Evolutionary conservation across 306 rosid genomes (phyloP), one percentile per base, ranked within the genome.

Genomic region (Myrica gale): DNA sequence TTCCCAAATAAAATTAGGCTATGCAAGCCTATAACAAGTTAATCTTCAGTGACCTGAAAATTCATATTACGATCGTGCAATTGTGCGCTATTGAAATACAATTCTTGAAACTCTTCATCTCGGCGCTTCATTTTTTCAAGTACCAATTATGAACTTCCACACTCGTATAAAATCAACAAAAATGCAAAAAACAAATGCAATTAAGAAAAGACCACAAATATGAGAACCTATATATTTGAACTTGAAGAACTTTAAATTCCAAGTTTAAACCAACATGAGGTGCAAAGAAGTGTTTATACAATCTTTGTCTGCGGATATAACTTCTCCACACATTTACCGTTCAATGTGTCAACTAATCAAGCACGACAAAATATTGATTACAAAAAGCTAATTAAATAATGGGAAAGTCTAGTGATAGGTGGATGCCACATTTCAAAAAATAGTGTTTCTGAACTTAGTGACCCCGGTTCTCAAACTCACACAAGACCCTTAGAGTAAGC

Each of bases 371-470:
- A 79, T 72, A 80, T 58, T 73, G 76, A 62, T 57, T 69, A 78
- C 26, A 69, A 68, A 74, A 79, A 50, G 70, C 72, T 54, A 63
- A 80, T 84, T 80, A 32, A 78, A 77, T 55, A 77, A 77, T 62
- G 71, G 62, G 20, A 45, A 23, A 60, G 76, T 74, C 74, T 78
- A 60, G 76, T 69, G 78, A 65, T 54, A 69, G 72, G 71, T 74
- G 63, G 68, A 37, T 21, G 84, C 86, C 89, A 84, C 45, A 76
- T 76, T 77, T 60, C 51, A 32, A 39, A 16, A 71, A 76, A 82
- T 83, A 86, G 88, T 52, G 80, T 58, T 69, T 74, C 80, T 23
- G 68, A 74, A 42, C 75, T 66, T n/a, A 78, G 79, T 20, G 74
- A 23, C 71, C 83, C 71, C 39, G 76, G 72, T 69, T 74, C 80